Conservation (phyloP, 805 yeast genomes). For the Kurtzmaniella cleridarum region DNA sequence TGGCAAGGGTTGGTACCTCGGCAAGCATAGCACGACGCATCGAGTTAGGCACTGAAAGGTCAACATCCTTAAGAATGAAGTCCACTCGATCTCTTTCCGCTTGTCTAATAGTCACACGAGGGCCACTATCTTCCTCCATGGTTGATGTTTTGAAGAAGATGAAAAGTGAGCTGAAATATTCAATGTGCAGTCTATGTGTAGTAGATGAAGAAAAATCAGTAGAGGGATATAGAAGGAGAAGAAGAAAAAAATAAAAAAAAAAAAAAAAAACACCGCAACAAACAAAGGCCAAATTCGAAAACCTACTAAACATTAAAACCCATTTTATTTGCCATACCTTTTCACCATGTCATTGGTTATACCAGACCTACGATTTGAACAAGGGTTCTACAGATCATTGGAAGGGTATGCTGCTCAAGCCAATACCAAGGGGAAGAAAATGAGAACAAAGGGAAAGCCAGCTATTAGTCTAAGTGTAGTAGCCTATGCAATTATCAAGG, state of each 20-base stretch:
- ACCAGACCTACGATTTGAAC: constrained; percentile 68
- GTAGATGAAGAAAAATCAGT: not conserved
- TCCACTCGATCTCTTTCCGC: constrained; percentile 85
- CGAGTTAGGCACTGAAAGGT: constrained; percentile 87
- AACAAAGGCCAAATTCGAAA: no score
- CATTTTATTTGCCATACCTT: not conserved
- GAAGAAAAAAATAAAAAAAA: not conserved
- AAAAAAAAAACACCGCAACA: not conserved
- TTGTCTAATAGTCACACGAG: constrained; percentile 83
- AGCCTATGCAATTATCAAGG: constrained; percentile 44
- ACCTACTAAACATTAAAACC: no score
- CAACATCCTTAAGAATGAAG: constrained; percentile 81
- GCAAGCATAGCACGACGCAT: constrained; percentile 87
- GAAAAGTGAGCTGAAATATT: not conserved
- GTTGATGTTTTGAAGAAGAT: constrained; percentile 2
- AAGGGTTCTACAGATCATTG: constrained; percentile 43
- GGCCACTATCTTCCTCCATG: constrained; percentile 44
- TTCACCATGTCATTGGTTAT: constrained; percentile 14
- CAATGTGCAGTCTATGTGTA: constrained; percentile 1
- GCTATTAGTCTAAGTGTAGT: constrained; percentile 41
- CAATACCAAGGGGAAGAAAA: constrained; percentile 2
- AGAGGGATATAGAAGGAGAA: not conserved
- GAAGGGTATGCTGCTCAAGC: constrained; percentile 21
- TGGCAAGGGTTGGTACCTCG: constrained; percentile 95
- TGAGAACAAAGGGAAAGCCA: constrained; percentile 11